Evolutionary conservation across 768 basidiomycete genomes (phyloP).

Genomic region (Trametes elegans): DNA sequence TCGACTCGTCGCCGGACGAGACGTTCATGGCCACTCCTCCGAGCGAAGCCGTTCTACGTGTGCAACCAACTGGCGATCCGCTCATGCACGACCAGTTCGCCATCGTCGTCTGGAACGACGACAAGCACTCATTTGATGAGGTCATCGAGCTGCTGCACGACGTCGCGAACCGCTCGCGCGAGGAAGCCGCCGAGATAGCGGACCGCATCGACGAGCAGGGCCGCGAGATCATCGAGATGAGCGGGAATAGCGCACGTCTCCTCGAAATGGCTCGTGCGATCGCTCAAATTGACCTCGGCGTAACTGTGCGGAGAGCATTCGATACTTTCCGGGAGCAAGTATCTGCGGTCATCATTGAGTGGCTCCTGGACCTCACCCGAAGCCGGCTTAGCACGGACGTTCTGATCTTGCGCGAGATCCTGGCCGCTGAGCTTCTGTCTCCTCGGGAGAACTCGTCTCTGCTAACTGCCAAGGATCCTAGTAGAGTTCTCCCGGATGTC

Average conservation of each 20-base stretch:
- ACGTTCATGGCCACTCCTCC: conserved; percentile 49
- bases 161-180: conserved; percentile 45
- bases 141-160: conserved; percentile 73
- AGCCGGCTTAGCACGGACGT: conserved; percentile 67
- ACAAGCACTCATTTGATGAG: conserved; percentile 92
- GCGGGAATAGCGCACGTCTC: conserved; percentile 48
- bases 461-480: conserved; percentile 36
- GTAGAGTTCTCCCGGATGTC: conserved; percentile 36
- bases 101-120: conserved; percentile 93
- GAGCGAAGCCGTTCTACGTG: conserved; percentile 65
- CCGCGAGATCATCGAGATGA: conserved; percentile 81
- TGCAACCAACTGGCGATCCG: conserved; percentile 75
- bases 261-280: conserved; percentile 80
- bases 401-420: conserved; percentile 65
- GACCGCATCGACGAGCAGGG: conserved; percentile 74
- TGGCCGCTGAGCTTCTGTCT: conserved; percentile 66
- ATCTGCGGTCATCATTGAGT: conserved; percentile 79
- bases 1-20: conserved; percentile 82
- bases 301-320: conserved; percentile 82
- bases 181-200: conserved; percentile 56
- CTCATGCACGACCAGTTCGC: conserved; percentile 79
- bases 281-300: conserved; percentile 85
- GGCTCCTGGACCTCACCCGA: conserved; percentile 79
- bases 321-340: conserved; percentile 90
- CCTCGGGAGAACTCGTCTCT: conserved; percentile 54